Conservation (phyloP, 2,329 filamentous ascomycete genomes). For the Fusarium euwallaceae region DNA sequence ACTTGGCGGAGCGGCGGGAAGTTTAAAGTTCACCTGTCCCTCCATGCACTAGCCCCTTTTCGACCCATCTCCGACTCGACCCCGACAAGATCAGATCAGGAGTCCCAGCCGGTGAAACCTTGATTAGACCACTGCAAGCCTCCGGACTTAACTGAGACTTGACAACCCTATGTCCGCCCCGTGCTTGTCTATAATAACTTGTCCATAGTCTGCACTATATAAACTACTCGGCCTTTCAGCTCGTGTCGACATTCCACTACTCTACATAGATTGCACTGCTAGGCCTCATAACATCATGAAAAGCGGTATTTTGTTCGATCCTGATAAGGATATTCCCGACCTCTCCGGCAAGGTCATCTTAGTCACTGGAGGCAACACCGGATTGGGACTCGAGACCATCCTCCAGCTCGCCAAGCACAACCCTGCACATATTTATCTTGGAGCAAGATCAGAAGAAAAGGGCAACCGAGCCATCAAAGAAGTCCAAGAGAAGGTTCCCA, state of each 20-base stretch:
- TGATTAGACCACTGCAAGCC: not conserved
- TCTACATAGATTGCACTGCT: not conserved
- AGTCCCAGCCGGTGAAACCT: not conserved
- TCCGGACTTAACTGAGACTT: not conserved
- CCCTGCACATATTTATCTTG: conserved; percentile 24
- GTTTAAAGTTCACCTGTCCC: not conserved
- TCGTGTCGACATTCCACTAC: not conserved
- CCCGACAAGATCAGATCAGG: not conserved
- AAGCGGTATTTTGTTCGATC: conserved; percentile 19
- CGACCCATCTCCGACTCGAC: not conserved
- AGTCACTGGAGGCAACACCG: conserved; percentile 88
- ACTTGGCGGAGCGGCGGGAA: not conserved
- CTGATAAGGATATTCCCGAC: conserved; percentile 62
- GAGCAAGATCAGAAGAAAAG: conserved; percentile 52
- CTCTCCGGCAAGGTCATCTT: conserved; percentile 83
- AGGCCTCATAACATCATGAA: not conserved
- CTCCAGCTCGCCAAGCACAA: conserved; percentile 21
- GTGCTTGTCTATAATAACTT: not conserved
- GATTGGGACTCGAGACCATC: conserved; percentile 50
- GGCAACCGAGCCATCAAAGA: conserved; percentile 52
- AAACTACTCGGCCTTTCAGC: not conserved
- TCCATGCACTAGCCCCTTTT: not conserved
- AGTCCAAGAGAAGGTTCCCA: conserved; percentile 47
- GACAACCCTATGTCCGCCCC: not conserved
- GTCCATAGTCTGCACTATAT: not conserved